Percentiles rank a stretch among this genome's conserved stretches.
Evolutionary conservation across 2,329 filamentous ascomycete genomes (phyloP).

Genomic region (Colletotrichum musicola): DNA sequence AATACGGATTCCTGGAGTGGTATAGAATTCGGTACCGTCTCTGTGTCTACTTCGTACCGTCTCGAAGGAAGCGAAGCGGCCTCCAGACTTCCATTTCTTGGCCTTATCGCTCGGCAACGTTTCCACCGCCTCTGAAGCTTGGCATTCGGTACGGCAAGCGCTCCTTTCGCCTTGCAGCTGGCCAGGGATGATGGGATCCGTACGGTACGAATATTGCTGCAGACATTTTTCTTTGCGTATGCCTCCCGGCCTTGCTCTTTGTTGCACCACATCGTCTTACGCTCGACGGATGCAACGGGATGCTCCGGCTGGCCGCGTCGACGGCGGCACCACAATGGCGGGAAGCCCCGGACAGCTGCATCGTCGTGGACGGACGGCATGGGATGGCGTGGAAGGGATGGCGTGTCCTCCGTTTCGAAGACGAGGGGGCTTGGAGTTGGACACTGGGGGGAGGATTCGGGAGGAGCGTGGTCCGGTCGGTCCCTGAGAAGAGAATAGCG

Average conservation of each 20-base stretch:
- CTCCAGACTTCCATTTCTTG: slow-evolving; percentile 6
- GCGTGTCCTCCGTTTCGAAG: slow-evolving; percentile 35
- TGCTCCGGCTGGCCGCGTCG: slow-evolving; percentile 17
- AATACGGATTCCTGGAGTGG: background rate
- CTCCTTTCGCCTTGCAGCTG: slow-evolving; percentile 6
- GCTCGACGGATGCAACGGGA: background rate
- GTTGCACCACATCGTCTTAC: background rate
- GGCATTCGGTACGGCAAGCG: slow-evolving; percentile 21
- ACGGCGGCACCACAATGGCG: background rate
- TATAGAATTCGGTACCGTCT: too few species aligned
- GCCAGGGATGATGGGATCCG: background rate
- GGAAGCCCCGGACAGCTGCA: slow-evolving; percentile 29
- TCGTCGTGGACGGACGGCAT: slow-evolving; percentile 8
- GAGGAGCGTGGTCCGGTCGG: slow-evolving; percentile 27
- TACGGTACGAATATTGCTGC: background rate
- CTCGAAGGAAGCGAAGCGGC: background rate
- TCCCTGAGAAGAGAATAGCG: background rate
- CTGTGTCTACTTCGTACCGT: too few species aligned
- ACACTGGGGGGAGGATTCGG: slow-evolving; percentile 9
- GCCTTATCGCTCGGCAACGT: slow-evolving; percentile 27
- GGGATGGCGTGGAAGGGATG: slow-evolving; percentile 25
- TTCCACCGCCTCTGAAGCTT: slow-evolving; percentile 25
- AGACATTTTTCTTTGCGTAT: background rate
- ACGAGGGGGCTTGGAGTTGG: slow-evolving; percentile 8
- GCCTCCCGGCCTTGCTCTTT: background rate